Conservation (phyloP, 352 stramenopile species). For the Pseudoperonospora humuli region DNA sequence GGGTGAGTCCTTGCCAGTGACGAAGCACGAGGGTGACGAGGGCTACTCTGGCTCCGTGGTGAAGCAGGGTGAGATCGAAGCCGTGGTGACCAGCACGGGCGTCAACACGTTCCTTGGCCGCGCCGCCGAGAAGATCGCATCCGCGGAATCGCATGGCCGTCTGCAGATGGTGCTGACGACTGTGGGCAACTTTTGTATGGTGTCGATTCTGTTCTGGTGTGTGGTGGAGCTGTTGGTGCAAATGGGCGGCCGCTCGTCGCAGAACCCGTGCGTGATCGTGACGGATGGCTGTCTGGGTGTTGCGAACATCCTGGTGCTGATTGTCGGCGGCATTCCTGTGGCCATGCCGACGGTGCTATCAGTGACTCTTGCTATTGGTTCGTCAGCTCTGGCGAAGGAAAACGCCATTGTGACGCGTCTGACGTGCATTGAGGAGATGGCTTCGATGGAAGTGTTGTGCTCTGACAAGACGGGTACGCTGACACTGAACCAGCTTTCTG, state of each 20-base stretch:
- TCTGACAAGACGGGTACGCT: conserved; percentile 93
- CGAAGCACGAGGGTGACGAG: conserved; percentile 69
- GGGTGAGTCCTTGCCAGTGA: conserved; percentile 90
- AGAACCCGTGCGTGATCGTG: conserved; percentile 84
- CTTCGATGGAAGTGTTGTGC: conserved; percentile 89
- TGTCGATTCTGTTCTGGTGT: conserved; percentile 82
- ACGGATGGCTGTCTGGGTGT: conserved; percentile 59
- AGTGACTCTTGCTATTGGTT: conserved; percentile 89
- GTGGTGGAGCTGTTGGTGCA: conserved; percentile 82
- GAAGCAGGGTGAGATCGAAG: conserved; percentile 87
- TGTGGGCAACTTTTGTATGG: conserved; percentile 89
- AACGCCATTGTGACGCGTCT: conserved; percentile 90
- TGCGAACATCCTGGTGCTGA: conserved; percentile 79
- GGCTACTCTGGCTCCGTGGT: conserved; percentile 81
- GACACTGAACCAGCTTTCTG: conserved; percentile 94
- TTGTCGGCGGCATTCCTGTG: conserved; percentile 89
- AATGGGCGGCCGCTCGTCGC: conserved; percentile 49
- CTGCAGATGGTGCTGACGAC: conserved; percentile 89
- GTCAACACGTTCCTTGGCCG: conserved; percentile 88
- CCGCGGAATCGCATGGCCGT: conserved; percentile 66
- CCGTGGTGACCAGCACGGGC: conserved; percentile 84
- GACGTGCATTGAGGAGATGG: conserved; percentile 90
- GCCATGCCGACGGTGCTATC: conserved; percentile 91
- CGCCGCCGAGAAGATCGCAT: conserved; percentile 73
- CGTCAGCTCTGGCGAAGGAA: conserved; percentile 80